Conservation (phyloP, 352 stramenopile genomes). For the Globisporangium spinosum region DNA sequence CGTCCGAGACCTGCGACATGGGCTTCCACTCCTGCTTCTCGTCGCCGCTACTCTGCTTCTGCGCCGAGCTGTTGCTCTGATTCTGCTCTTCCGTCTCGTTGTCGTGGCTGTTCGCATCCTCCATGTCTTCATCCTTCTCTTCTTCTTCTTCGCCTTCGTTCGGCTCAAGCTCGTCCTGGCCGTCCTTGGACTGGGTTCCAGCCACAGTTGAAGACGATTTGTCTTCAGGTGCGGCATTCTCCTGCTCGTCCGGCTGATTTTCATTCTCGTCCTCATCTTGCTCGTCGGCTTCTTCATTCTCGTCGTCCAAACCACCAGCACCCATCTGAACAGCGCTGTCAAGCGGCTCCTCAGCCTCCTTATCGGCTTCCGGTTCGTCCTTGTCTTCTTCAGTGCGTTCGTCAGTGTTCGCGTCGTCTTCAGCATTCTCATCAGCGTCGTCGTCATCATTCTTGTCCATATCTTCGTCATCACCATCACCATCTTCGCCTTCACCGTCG, state of each 20-base stretch:
- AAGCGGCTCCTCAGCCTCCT: constrained; percentile 65
- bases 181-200: constrained; percentile 82
- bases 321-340: constrained; percentile 69
- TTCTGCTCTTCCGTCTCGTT: constrained; percentile 46
- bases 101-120: constrained; percentile 25
- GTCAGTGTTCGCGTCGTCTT: constrained; percentile 37
- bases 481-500: constrained; percentile 36
- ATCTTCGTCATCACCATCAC: constrained; percentile 42
- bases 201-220: constrained; percentile 57
- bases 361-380: constrained; percentile 53
- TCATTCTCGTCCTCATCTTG: constrained; percentile 63
- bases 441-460: constrained; percentile 49
- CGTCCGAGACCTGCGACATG: constrained; percentile 37
- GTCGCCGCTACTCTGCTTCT: constrained; percentile 49
- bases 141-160: constrained; percentile 47
- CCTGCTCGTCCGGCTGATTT: constrained; percentile 44
- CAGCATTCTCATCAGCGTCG: constrained; percentile 27
- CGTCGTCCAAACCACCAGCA: constrained; percentile 70
- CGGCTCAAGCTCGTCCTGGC: constrained; percentile 66
- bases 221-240: constrained; percentile 31
- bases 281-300: constrained; percentile 62
- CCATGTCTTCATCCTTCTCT: constrained; percentile 36
- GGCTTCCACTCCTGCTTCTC: constrained; percentile 53
- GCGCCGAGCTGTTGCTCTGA: constrained; percentile 47
- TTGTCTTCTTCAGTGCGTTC: constrained; percentile 44